phyloP scores from a whole-genome alignment of 176 grass and related monocot genomes.

The Chrysopogon serrulatus region DNA sequence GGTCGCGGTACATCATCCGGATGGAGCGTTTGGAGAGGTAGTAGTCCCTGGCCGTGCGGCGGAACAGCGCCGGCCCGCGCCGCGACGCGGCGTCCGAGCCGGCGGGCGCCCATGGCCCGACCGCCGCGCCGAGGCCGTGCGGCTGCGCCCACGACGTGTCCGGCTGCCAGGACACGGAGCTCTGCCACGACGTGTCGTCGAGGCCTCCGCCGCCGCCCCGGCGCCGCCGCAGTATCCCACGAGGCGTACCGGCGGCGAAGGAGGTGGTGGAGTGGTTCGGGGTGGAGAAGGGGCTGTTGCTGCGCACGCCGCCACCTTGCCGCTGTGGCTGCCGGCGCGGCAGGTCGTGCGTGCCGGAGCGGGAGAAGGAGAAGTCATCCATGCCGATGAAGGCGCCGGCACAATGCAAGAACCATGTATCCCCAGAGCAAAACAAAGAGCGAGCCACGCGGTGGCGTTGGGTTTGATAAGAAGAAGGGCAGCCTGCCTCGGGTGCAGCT shows the following conservation, averaged over 20 bases:
- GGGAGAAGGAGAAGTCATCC: slow-evolving; percentile 66
- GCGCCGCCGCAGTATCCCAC: not conserved
- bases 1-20: not conserved
- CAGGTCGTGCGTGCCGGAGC: slow-evolving; percentile 31
- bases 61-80: slow-evolving; percentile 48
- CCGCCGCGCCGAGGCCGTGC: slow-evolving; percentile 50
- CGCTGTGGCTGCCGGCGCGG: not conserved
- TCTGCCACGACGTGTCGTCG: slow-evolving; percentile 69
- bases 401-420: not conserved
- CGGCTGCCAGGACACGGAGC: slow-evolving; percentile 56
- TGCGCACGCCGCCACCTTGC: not conserved
- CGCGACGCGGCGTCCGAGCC: not conserved
- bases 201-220: not conserved
- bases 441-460: not conserved
- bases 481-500: not conserved
- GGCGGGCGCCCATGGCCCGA: slow-evolving; percentile 42
- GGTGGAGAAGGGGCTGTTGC: slow-evolving; percentile 12
- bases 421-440: not conserved
- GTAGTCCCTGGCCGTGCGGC: slow-evolving; percentile 54
- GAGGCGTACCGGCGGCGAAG: not conserved
- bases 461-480: not conserved
- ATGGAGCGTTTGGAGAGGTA: slow-evolving; percentile 28
- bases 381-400: not conserved
- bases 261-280: slow-evolving; percentile 2
- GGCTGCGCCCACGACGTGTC: slow-evolving; percentile 49